Percentiles rank a stretch among this genome's conserved stretches.
Conservation (phyloP, 2,329 filamentous ascomycete genomes). For the Beauveria medogensis region DNA sequence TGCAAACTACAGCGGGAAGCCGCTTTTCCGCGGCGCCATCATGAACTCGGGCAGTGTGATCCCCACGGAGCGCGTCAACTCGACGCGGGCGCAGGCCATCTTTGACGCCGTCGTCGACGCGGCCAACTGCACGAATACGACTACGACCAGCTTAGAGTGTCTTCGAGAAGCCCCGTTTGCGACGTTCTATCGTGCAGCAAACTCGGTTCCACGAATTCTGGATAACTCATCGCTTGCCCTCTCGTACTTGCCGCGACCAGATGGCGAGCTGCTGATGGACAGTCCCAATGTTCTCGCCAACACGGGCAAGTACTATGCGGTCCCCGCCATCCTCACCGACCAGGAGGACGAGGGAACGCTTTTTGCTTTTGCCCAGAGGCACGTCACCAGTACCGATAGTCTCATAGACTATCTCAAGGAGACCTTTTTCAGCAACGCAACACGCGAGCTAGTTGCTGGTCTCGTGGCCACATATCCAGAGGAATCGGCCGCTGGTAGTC, state of each 20-base stretch:
- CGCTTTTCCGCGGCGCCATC: constrained; percentile 56
- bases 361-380: constrained; percentile 61
- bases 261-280: constrained; percentile 52
- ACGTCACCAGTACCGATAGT: constrained; percentile 53
- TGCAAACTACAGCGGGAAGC: constrained; percentile 54
- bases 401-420: constrained; percentile 53
- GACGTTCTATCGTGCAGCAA: constrained; percentile 57
- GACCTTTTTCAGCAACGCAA: constrained; percentile 53
- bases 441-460: constrained; percentile 38
- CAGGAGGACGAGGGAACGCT: constrained; percentile 77
- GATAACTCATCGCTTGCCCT: constrained; percentile 62
- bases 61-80: constrained; percentile 45
- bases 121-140: constrained; percentile 38
- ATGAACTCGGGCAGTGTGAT: constrained; percentile 52
- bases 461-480: constrained; percentile 55
- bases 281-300: constrained; percentile 53
- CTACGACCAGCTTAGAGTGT: neutral
- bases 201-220: constrained; percentile 61
- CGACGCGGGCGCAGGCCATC: constrained; percentile 44
- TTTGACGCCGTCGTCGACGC: constrained; percentile 44
- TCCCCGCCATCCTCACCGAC: constrained; percentile 55
- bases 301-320: constrained; percentile 40
- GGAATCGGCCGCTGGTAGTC: constrained; percentile 51
- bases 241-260: constrained; percentile 67
- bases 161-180: neutral